Evolutionary conservation across 73 alveolate genomes (phyloP), one percentile per base, ranked within the genome.

Genomic region (Uronychia binucleata): DNA sequence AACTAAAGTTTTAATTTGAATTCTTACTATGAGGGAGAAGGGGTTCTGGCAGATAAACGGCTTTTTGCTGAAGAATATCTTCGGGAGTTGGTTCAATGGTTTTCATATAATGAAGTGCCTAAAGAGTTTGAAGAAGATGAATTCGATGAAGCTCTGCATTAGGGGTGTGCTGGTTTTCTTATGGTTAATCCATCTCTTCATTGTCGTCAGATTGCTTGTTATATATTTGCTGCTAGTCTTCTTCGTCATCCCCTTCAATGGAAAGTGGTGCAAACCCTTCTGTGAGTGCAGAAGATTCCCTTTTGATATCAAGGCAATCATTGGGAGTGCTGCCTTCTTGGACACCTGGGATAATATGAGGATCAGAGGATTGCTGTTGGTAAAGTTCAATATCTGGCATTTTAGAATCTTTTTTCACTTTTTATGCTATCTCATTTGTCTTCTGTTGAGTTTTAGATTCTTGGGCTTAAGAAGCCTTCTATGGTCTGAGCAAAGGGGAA

Each of bases 81-180:
- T 35, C 5, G 30, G 58, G 57, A 0, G 74, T 81, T n/a, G 86
- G 87, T 31, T 85, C 86, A 29, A 86, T 34, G 5, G 87, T 57
- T 59, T 86, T 77, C 34, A 86, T 86, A 32, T 86, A 86, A 25
- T 86, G 57, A 11, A 86, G 83, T 19, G 82, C 14, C 32, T 86
- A 34, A 67, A 86, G 74, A 8, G 92, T 86, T 46, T 86, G 58
- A 0, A 86, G 57, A 0, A 86, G 60, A 33, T 86, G 92, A 28
- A 33, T 78, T 59, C 92, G 78, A 33, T 86, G 92, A 8, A 86
- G 82, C 78, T 86, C 92, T 27, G 87, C 67, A 19, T 46, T 46
- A 19, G 67, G 67, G 67, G 67, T 46, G 19, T 46, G 67, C 19
- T 46, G 19, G 19, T 5, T 5, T 19, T 46, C 5, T 11, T 5